Conservation (phyloP, 495 filamentous ascomycete genomes). For the Xylaria venustula region DNA sequence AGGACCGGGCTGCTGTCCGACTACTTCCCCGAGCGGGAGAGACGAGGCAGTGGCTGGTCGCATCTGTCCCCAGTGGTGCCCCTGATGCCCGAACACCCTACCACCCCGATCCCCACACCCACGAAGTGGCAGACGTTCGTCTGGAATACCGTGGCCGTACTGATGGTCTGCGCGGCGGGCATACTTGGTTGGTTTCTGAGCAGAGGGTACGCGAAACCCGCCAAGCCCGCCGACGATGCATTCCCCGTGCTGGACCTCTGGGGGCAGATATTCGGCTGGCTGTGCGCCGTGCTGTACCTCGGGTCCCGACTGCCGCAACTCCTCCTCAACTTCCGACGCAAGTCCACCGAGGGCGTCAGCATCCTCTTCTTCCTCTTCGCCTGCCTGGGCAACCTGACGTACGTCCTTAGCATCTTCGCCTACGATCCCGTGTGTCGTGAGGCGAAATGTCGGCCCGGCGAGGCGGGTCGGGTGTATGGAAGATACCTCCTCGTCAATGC, state of each 20-base stretch:
- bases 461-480: conserved; percentile 61
- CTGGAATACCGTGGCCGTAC: conserved; percentile 69
- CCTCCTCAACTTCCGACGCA: conserved; percentile 83
- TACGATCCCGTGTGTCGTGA: conserved; percentile 64
- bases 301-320: conserved; percentile 86
- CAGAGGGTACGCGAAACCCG: conserved; percentile 30
- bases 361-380: conserved; percentile 96
- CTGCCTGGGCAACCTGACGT: conserved; percentile 90
- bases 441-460: conserved; percentile 51
- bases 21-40: conserved; percentile 34
- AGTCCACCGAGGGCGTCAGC: conserved; percentile 86
- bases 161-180: conserved; percentile 79
- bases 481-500: conserved; percentile 83
- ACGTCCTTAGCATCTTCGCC: conserved; percentile 86
- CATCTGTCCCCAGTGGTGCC: conserved; percentile 83
- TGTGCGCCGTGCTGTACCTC: conserved; percentile 85
- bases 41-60: conserved; percentile 49
- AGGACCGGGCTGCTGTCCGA: conserved; percentile 38
- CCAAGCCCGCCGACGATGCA: conserved; percentile 20
- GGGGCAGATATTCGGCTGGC: conserved; percentile 84
- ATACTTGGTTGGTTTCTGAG: conserved; percentile 83
- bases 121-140: conserved; percentile 56
- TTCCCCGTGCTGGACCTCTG: conserved; percentile 63
- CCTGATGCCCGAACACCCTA: conserved; percentile 44
- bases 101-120: conserved; percentile 35